Evolutionary conservation across 2,329 filamentous ascomycete genomes (phyloP).

Genomic region (Sphaerulina musiva): DNA sequence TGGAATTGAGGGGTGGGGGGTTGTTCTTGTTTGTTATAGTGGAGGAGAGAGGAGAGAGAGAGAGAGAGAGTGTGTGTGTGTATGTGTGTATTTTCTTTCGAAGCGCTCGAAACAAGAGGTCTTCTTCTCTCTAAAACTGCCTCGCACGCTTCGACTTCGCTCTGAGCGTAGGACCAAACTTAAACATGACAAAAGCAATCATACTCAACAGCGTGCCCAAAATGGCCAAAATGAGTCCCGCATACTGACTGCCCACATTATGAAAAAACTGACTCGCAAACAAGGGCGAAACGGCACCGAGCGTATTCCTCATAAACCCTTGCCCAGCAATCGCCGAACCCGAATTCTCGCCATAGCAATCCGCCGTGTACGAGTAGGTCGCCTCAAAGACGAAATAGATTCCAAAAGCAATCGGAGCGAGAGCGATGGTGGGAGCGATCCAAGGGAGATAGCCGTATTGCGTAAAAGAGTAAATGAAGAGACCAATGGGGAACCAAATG

Average conservation of each 20-base stretch:
- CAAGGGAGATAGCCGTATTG: conserved; percentile 46
- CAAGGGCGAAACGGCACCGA: conserved; percentile 48
- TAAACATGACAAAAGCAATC: conserved; percentile 37
- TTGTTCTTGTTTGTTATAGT: too few relatives aligned
- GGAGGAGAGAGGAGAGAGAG: too few relatives aligned
- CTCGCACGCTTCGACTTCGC: conserved; percentile 18
- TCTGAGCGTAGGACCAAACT: conserved; percentile 18
- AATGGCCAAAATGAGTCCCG: conserved; percentile 45
- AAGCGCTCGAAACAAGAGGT: not conserved
- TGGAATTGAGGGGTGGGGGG: conserved; percentile 53
- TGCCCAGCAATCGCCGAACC: conserved; percentile 45
- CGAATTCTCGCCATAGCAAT: conserved; percentile 47
- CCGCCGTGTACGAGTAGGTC: conserved; percentile 47
- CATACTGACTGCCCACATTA: conserved; percentile 49
- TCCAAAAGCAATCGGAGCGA: conserved; percentile 47
- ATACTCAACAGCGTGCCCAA: conserved; percentile 40
- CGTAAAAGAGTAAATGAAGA: conserved; percentile 51
- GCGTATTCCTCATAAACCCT: conserved; percentile 48
- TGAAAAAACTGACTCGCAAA: conserved; percentile 50
- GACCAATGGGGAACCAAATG: conserved; percentile 43
- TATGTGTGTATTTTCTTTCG: too few relatives aligned
- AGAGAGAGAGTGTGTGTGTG: not conserved
- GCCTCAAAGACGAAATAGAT: conserved; percentile 49
- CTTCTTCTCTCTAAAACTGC: conserved; percentile 9
- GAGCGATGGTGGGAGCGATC: conserved; percentile 46